Evolutionary conservation across 495 filamentous ascomycete species (phyloP), one percentile per base, ranked within the genome.

Genomic region (Podospora anserina): DNA sequence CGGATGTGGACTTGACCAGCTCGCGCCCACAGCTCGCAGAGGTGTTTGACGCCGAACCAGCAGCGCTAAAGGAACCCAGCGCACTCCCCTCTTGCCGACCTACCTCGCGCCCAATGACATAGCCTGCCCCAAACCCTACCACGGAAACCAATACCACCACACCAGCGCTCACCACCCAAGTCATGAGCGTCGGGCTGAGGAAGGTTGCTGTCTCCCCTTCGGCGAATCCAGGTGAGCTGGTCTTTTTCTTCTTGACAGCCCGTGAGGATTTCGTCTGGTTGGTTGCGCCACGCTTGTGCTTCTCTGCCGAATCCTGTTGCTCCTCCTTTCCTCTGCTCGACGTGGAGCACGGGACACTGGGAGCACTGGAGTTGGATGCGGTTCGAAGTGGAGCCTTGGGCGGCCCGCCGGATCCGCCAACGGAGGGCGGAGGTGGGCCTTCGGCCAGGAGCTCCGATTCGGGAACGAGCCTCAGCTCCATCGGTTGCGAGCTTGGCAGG

Each of bases 121-220:
- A 98, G 0, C 95, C 95, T 0, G 95, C 95, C 0, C 92, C 91
- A 74, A 98, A 99, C 67, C 93, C 94, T 62, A 97, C 88, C 2
- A 94, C 95, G 2, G 90, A 92, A 55, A 98, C 89, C 2, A 98
- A 81, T 11, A 99, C 91, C 6, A 99, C 91, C 4, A 97, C 94
- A 0, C 95, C 94, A 0, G 95, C 95, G 55, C 89, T 91, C 53
- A 97, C 86, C 3, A 96, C 90, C 91, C 96, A 96, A 0, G 94
- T 96, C 76, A 97, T 83, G 7, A 97, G 78, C 0, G 92, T 94
- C 0, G 93, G 93, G 65, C 82, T 84, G 67, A 91, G 80, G 28
- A 84, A 68, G 9, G 68, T 58, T 0, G 62, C 54, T 2, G 61
- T 53, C 15, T 68, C 70, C 28, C 60, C 63, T 15, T 68, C 69